Evolutionary conservation across 148 eudicot species (phyloP).

Genomic region (Agrostemma githago): DNA sequence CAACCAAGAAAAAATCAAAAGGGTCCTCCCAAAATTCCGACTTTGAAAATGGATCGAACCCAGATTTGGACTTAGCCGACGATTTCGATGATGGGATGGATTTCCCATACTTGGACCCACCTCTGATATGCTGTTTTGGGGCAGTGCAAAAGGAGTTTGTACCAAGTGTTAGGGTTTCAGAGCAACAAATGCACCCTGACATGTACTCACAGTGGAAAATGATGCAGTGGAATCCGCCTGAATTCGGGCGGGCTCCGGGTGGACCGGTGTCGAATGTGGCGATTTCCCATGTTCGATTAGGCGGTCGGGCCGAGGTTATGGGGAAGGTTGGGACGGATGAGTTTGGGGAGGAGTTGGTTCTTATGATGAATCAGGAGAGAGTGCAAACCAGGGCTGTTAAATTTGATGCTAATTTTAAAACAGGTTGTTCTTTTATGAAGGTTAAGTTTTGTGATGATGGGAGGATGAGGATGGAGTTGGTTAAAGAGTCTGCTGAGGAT

Average conservation of each 20-base stretch:
- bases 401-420: constrained; percentile 44
- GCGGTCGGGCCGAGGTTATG: constrained; percentile 77
- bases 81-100: constrained; percentile 59
- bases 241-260: constrained; percentile 69
- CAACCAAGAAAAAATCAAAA: constrained; percentile 26
- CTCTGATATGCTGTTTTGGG: constrained; percentile 81
- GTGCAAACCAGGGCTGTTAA: constrained; percentile 75
- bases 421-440: constrained; percentile 61
- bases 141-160: constrained; percentile 77
- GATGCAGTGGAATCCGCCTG: constrained; percentile 95
- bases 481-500: constrained; percentile 70
- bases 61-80: constrained; percentile 14
- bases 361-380: constrained; percentile 63
- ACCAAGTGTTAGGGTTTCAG: constrained; percentile 67
- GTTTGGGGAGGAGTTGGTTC: constrained; percentile 68
- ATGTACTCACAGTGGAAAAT: constrained; percentile 83
- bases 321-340: constrained; percentile 84
- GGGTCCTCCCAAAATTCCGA: constrained; percentile 24
- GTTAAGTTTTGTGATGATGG: constrained; percentile 57
- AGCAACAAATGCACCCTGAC: constrained; percentile 73
- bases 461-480: constrained; percentile 53
- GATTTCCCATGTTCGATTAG: constrained; percentile 69
- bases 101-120: constrained; percentile 63
- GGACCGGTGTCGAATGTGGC: constrained; percentile 87
- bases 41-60: constrained; percentile 19